Evolutionary conservation across 768 basidiomycete species (phyloP), one percentile per base, ranked within the genome.

Genomic region (Boletus huronensis): DNA sequence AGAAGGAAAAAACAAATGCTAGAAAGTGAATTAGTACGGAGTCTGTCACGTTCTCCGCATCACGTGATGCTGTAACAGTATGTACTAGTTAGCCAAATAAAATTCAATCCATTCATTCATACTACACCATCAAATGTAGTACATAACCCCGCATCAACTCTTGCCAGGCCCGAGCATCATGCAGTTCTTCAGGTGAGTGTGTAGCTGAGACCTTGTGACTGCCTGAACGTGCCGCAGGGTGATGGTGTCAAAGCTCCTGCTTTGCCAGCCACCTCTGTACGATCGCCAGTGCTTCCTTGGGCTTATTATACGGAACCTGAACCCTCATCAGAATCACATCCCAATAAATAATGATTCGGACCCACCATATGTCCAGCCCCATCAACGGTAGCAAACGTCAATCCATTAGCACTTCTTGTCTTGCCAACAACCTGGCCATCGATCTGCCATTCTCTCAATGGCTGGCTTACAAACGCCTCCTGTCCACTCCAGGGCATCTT

Each of bases 301-400:
- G 82, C 63, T 84, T 83, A 58, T 88, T 82, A 59, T 81, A 83
- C 3, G 86, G 85, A 25, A 79, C 82, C 82, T 82, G 36, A 32
- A 2, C 13, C 13, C 25, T 28, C 25, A 6, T 68, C 38, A 62
- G 50, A 34, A 32, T 21, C 31, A 47, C 6, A 11, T 34, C 13
- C n/a, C 32, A 11, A 45, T 10, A 26, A 34, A 3, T 23, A n/a
- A 36, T 2, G 1, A 34, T 10, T n/a, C n/a, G 19, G 6, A 62
- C 73, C 32, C 32, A 85, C 87, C 86, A 87, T 87, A 70, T 92
- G 90, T 21, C 90, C 89, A 23, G 88, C 90, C 3, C 79, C 85
- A 21, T 79, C 66, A 34, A 89, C 64, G 4, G 84, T 87, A 14
- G 79, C 82, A 67, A 84, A 88, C 40, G 85, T 88, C 48, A 93